Base-by-base conservation (phyloP, 2,329 filamentous ascomycete species). In the Diaporthe sp. region DNA sequence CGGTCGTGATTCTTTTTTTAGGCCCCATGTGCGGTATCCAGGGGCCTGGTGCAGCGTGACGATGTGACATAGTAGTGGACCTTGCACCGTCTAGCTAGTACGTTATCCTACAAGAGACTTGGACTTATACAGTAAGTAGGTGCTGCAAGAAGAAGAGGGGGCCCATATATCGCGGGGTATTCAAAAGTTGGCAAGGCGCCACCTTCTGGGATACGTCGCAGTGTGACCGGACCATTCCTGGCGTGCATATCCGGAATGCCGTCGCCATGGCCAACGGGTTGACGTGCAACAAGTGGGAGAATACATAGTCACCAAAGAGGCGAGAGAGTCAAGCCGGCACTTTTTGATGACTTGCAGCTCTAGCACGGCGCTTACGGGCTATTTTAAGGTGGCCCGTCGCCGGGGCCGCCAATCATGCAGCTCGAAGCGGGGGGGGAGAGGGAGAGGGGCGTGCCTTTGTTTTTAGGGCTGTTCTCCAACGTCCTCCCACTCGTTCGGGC, bases 1-100 rank as follows among this genome's bases (percentile, higher is more conserved):
- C 22, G 63, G 25, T 2, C 53, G 13, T 68, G 42, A 42, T 32
- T 42, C 55, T 75, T 75, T 70, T 75, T 73, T 70, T 73, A 72
- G 70, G 30, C 13, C 70, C 61, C 61, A 72, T 73, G 73, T 63
- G 70, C 42, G 17, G 51, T 61, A n/a, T 71, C 15, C 50, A 25
- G 15, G 55, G 30, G 39, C 35, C 51, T 19, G 3, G 70, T 72
- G 70, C 70, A 55, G 58, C 32, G 70, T 72, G 70, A 65, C 56
- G 44, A 53, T 65, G 70, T 66, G 70, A 66, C 47, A 47, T 22
- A 13, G n/a, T 22, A 15, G 42, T 65, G 70, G 22, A 61, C 37
- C 17, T 22, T 61, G 55, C 39, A 19, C 37, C 10, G 12, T 39
- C 37, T 12, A 13, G 12, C 37, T 39, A 15, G 37, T 39, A 47